Evolutionary conservation across 345 rosid genomes (phyloP).

Genomic region (Melaleuca alternifolia): DNA sequence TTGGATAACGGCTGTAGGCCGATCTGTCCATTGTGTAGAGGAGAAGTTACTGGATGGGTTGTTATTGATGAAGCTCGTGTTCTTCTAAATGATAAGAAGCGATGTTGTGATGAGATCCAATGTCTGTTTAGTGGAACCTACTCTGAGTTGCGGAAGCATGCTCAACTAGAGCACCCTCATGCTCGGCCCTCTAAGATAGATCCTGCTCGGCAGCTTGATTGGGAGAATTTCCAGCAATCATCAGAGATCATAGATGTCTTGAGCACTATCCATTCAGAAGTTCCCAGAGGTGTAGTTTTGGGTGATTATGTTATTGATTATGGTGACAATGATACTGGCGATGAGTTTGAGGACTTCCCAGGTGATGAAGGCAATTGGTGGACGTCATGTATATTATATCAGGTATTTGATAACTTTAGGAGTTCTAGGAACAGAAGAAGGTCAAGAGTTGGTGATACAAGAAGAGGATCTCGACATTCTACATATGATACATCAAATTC

Average conservation of each 20-base stretch:
- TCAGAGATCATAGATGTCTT: slow-evolving; percentile 89
- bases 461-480: slow-evolving; percentile 65
- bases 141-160: slow-evolving; percentile 58
- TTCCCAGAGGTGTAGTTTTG: slow-evolving; percentile 86
- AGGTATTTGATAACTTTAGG: slow-evolving; percentile 82
- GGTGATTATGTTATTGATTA: slow-evolving; percentile 97
- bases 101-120: slow-evolving; percentile 64
- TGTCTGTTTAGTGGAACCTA: slow-evolving; percentile 64
- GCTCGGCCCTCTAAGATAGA: slow-evolving; percentile 82
- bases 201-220: slow-evolving; percentile 85
- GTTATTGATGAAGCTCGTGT: slow-evolving; percentile 61
- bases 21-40: slow-evolving; percentile 88
- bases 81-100: slow-evolving; percentile 63
- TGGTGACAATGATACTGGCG: slow-evolving; percentile 80
- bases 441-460: slow-evolving; percentile 56
- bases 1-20: slow-evolving; percentile 45
- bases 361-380: slow-evolving; percentile 81
- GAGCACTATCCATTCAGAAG: slow-evolving; percentile 97
- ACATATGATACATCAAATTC: slow-evolving; percentile 70
- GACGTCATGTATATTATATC: slow-evolving; percentile 89
- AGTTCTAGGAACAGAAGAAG: slow-evolving; percentile 82
- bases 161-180: slow-evolving; percentile 73
- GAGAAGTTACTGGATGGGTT: slow-evolving; percentile 84
- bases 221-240: slow-evolving; percentile 98
- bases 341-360: slow-evolving; percentile 83